These are phyloP conservation scores for Penstemon barbatus DNA, from an alignment of 257 asterid genomes.

Conservation along the genomic window DNA sequence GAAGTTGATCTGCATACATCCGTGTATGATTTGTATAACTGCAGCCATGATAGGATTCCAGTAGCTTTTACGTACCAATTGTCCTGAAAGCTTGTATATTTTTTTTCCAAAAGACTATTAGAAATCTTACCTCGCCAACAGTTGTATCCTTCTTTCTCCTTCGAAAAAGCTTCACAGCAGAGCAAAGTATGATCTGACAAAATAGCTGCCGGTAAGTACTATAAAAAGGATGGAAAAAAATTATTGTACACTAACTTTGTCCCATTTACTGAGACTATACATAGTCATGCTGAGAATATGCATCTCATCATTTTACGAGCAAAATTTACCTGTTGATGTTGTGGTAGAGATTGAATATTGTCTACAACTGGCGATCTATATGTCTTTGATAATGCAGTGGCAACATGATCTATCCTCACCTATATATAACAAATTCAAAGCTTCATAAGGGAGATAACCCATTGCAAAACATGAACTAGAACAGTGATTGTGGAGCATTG, in stretches of 20 bases:
- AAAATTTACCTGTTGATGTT: constrained; percentile 87
- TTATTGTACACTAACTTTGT: too few relatives aligned
- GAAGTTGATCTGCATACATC: constrained; percentile 79
- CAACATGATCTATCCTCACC: constrained; percentile 96
- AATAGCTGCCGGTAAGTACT: neutral
- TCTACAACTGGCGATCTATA: constrained; percentile 78
- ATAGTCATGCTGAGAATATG: constrained; percentile 3
- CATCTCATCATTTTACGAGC: neutral
- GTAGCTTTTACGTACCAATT: neutral
- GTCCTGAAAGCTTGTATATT: neutral
- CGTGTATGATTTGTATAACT: constrained; percentile 69
- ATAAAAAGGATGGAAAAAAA: neutral
- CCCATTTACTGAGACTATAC: neutral
- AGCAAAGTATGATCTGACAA: constrained; percentile 84
- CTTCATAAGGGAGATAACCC: constrained; percentile 7
- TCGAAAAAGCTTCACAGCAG: constrained; percentile 89
- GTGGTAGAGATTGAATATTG: constrained; percentile 88
- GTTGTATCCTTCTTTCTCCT: constrained; percentile 82
- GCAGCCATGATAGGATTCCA: constrained; percentile 31
- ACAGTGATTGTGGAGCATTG: neutral
- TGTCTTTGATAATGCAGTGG: constrained; percentile 79
- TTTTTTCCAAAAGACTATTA: constrained; percentile 3
- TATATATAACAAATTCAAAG: constrained; percentile 37
- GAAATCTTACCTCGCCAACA: constrained; percentile 71
- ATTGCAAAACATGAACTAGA: neutral